Base-by-base conservation (phyloP, 768 basidiomycete genomes). In the Amanita jacksonii region DNA sequence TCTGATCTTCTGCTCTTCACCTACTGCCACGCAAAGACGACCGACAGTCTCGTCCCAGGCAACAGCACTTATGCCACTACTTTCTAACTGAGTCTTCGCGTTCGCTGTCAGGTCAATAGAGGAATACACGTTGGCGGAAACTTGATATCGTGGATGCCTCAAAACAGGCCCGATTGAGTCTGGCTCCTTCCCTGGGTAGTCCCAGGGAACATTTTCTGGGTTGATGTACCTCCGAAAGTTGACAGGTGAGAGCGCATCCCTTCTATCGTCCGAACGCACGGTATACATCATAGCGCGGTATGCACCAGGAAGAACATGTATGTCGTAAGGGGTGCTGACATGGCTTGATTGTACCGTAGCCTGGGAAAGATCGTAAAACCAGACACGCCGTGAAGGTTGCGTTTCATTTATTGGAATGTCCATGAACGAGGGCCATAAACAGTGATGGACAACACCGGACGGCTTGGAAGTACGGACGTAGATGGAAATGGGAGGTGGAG, bases 31-130 rank as follows among this genome's bases (percentile, higher is more conserved):
- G 51, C 74, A 73, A 10, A 82, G 64, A 30, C 79, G 66, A 3
- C 80, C 81, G 9, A 73, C 75, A 18, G 68, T 63, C 56, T 84
- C 81, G 48, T 85, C 81, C 77, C 77, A 85, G 5, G 74, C 65
- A 25, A 81, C 68, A 13, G 74, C 65, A n/a, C 60, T 57, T 27
- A 78, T 55, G 7, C 68, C 72, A 3, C n/a, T 38, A 5, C 22
- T 28, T 20, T 27, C 44, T 28, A 47, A 32, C 36, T 45, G 44
- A 0, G n/a, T 27, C 20, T 18, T 38, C 44, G 43, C 47, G 42
- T 32, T 53, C 30, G 30, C 34, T 41, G 24, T 34, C 24, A 42
- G 42, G 47, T 34, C 46, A 30, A 47, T 33, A 28, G 33, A 41
- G 8, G 38, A 25, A 19, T 41, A 42, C 13, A 47, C 44, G 8